phyloP scores from a whole-genome alignment of 192 early-diverging fungal genomes.

The Chytriomyces sp. region DNA sequence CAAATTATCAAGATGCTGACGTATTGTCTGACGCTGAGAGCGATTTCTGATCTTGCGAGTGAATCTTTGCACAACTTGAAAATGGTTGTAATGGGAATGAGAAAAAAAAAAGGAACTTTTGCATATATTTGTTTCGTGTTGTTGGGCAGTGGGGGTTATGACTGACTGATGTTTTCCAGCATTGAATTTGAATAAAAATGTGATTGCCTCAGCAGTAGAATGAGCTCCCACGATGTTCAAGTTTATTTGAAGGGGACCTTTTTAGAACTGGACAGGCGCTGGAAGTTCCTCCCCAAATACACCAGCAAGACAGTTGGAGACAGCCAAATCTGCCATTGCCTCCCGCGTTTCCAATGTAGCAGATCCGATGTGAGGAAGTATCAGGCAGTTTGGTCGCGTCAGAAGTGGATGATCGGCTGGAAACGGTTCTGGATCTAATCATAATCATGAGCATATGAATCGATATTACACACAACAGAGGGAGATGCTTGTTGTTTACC shows the following conservation, averaged over 20 bases:
- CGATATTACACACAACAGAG: background rate
- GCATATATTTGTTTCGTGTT: too few species aligned
- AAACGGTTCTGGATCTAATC: constrained; percentile 75
- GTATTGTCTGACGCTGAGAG: constrained; percentile 47
- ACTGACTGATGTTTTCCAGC: too few species aligned
- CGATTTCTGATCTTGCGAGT: background rate
- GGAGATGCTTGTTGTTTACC: too few species aligned
- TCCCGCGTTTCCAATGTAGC: constrained; percentile 84
- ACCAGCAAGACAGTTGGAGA: constrained; percentile 26
- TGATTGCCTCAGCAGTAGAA: too few species aligned
- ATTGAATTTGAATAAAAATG: too few species aligned
- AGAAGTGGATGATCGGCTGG: constrained; percentile 62
- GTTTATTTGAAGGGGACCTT: too few species aligned
- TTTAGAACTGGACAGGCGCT: constrained; percentile 8
- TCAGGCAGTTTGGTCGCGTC: constrained; percentile 63
- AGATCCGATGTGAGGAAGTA: constrained; percentile 88
- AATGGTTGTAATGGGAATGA: too few species aligned
- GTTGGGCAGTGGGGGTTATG: too few species aligned
- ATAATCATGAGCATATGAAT: background rate
- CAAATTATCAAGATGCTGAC: constrained; percentile 68
- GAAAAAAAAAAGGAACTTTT: too few species aligned
- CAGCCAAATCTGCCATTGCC: constrained; percentile 41
- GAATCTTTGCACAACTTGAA: background rate
- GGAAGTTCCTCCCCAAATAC: constrained; percentile 27
- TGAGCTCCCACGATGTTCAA: too few species aligned